Base-by-base conservation (phyloP, 345 rosid genomes). In the Salix exigua region DNA sequence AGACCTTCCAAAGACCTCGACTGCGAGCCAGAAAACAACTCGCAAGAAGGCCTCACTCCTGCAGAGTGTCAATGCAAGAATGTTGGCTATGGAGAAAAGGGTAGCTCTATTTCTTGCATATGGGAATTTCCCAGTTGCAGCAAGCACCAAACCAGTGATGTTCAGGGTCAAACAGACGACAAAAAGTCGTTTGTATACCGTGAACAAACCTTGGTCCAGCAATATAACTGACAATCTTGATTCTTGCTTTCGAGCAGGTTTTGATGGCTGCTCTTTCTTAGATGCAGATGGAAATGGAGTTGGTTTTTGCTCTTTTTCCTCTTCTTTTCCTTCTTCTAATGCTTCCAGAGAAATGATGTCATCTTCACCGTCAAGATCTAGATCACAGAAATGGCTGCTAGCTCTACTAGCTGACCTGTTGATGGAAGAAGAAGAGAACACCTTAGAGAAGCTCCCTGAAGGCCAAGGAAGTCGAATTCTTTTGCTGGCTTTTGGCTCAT, bases 151-250 rank as follows among this genome's bases (percentile, higher is more conserved):
- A 28, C 74, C 92, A 28, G 53, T 35, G 21, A 89, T 51, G 89
- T 90, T 94, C 30, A 89, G 74, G 23, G 85, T 71, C 55, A 90
- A 79, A 26, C 81, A 83, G 30, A 85, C 63, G 2, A 81, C 74
- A 30, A 94, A 94, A 66, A 91, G 95, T 51, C 88, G 86, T 74
- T 91, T 91, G 90, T 94, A 91, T 26, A 89, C 94, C 0, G 97
- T 90, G 83, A 90, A 87, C 62, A 90, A 25, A 11, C 97, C 97
- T 87, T 94, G 97, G 71, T 91, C 97, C 4, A 94, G 91, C 74
- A 94, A 84, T 60, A 94, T 90, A 46, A 94, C 79, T 0, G 91
- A 85, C 68, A 94, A 76, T 53, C 94, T 87, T 64, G 98, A 86
- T 26, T 82, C 76, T 51, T 81, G 88, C 70, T 88, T 88, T 44